phyloP scores from a whole-genome alignment of 176 grass and related monocot species.

The Triticum monococcum region DNA sequence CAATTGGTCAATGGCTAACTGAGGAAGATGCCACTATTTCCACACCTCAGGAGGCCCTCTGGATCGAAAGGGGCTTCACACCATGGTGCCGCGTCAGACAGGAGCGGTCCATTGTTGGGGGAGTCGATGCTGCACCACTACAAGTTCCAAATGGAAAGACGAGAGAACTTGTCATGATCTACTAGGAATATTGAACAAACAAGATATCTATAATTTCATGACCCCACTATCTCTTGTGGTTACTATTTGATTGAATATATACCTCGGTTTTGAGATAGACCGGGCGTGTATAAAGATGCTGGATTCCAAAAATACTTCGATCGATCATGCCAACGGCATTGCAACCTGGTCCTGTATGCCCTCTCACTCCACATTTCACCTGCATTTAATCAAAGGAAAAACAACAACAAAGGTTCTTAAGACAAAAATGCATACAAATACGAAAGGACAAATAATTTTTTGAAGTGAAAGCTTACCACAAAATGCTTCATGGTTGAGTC shows the following conservation, averaged over 20 bases:
- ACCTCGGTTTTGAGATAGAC: conserved; percentile 68
- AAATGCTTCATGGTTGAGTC: conserved; percentile 30
- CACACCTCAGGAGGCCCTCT: conserved; percentile 77
- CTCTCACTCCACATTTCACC: conserved; percentile 69
- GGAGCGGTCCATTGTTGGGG: conserved; percentile 69
- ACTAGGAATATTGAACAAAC: neutral
- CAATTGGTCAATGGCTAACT: neutral
- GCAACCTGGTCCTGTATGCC: conserved; percentile 67
- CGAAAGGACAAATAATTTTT: neutral
- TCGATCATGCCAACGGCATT: conserved; percentile 76
- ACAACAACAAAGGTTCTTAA: neutral
- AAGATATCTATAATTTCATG: neutral
- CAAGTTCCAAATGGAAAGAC: neutral
- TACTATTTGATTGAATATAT: neutral
- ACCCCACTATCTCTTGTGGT: neutral
- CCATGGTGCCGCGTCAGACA: conserved; percentile 64
- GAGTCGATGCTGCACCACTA: conserved; percentile 79
- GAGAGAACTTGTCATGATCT: neutral
- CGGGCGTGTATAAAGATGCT: conserved; percentile 65
- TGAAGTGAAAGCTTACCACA: conserved; percentile 25
- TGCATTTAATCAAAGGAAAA: conserved; percentile 8
- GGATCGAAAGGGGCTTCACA: conserved; percentile 89
- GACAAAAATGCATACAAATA: neutral
- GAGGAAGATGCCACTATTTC: neutral
- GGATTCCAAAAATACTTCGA: conserved; percentile 55